Conservation (phyloP, 371 early-diverging fungal genomes). For the Capillidium rhysosporum region DNA sequence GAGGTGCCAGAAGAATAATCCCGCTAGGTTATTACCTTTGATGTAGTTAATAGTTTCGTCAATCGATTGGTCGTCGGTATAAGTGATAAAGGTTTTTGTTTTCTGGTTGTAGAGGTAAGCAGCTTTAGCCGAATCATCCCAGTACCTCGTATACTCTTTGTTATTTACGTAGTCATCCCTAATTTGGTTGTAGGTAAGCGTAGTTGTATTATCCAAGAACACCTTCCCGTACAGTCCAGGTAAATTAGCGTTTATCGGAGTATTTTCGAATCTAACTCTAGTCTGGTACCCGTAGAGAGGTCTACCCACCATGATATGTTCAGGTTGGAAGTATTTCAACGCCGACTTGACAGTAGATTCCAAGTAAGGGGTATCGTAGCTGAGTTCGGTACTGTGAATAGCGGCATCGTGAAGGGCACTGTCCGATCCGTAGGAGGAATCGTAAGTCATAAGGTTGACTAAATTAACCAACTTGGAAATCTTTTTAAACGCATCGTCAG, state of each 20-base stretch:
- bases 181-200: not conserved
- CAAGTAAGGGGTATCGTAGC: not conserved
- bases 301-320: not conserved
- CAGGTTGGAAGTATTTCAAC: not conserved
- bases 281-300: not conserved
- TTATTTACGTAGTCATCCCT: not conserved
- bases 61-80: not conserved
- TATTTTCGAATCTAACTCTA: not conserved
- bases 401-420: not conserved
- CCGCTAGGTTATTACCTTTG: not conserved
- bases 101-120: not conserved
- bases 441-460: constrained; percentile 3
- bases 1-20: constrained; percentile 2
- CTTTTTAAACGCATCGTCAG: not conserved
- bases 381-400: not conserved
- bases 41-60: not conserved
- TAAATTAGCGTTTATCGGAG: not conserved
- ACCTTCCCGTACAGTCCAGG: not conserved
- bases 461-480: not conserved
- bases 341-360: not conserved
- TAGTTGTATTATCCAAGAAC: not conserved
- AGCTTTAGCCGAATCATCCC: constrained; percentile 1
- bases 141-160: not conserved
- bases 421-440: not conserved
- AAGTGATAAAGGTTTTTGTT: not conserved